Conservation (phyloP, 2,329 filamentous ascomycete species). For the Tolypocladium pustulatum region DNA sequence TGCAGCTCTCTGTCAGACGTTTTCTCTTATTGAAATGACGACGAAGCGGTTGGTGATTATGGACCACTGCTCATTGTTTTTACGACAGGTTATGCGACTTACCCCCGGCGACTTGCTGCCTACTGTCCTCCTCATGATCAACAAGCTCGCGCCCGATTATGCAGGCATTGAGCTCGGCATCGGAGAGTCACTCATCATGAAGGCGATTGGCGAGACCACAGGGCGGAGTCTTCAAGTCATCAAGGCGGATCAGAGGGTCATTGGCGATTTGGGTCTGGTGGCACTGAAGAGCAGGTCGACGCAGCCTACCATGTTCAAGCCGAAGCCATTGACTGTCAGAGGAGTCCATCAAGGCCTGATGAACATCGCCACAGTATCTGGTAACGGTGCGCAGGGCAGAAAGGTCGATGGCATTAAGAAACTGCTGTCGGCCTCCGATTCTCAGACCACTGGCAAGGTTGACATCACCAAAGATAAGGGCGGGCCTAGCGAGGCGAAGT, state of each 20-base stretch:
- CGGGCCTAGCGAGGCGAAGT: conserved; percentile 90
- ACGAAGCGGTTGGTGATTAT: conserved; percentile 83
- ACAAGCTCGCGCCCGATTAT: conserved; percentile 94
- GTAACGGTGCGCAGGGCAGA: conserved; percentile 76
- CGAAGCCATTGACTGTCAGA: conserved; percentile 76
- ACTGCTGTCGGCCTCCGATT: conserved; percentile 80
- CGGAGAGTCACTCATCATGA: conserved; percentile 97
- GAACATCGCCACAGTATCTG: conserved; percentile 75
- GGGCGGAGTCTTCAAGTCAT: conserved; percentile 81
- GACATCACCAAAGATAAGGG: conserved; percentile 91
- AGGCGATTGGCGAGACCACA: conserved; percentile 90
- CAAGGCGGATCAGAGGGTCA: conserved; percentile 91
- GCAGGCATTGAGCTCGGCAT: conserved; percentile 96
- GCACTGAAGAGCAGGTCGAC: conserved; percentile 92
- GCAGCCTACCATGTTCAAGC: conserved; percentile 97
- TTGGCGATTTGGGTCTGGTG: conserved; percentile 88
- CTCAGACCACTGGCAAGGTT: conserved; percentile 61
- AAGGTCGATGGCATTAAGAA: conserved; percentile 97
- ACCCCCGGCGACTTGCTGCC: conserved; percentile 81
- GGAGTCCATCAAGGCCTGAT: conserved; percentile 84
- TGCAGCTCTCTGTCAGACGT: conserved; percentile 86
- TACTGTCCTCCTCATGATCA: conserved; percentile 91
- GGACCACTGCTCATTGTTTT: conserved; percentile 79
- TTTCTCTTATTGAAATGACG: conserved; percentile 90
- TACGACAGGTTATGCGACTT: conserved; percentile 86